Evolutionary conservation across 2,329 filamentous ascomycete species (phyloP), one percentile per base, ranked within the genome.

Genomic region (Pseudogymnoascus sp.): DNA sequence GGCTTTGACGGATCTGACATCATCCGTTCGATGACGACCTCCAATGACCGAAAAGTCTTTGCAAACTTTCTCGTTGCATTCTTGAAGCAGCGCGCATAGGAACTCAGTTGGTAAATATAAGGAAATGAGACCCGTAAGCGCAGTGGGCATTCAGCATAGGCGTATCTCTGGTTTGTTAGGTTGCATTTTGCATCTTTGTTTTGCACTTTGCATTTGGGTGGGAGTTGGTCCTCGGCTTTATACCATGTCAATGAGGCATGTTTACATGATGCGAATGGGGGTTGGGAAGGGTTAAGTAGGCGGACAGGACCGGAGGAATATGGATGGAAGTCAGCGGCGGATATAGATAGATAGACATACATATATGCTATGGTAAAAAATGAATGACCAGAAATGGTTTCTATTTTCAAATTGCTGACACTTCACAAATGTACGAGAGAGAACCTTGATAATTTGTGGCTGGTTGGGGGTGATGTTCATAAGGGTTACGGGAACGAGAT

Each of bases 1-100:
- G 88, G 88, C 0, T 81, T 88, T 23, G 82, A 85, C 62, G 85
- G 84, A 7, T 78, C 78, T 21, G 84, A 84, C 62, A 88, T 87
- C 69, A 73, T 89, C 66, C 78, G 80, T 66, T 78, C 78, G 42
- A 76, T 89, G 75, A 85, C 83, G 1, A 84, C 82, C 18, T 80
- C 81, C 10, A 78, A 77, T 14, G 85, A 88, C 68, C 82, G 81
- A 67, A 88, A 87, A 69, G 77, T 78, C 0, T 85, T 90, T 64
- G 81, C 86, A 16, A 79, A 81, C 44, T 93, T 90, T 70, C 76
- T 93, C 53, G 79, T 83, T 67, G 78, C 77, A 10, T 78, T 89
- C 44, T 70, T 86, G 62, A 85, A 81, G 73, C 69, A 71, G 60
- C 67, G 69, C 34, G 66, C 62, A 36, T 64, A 60, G 61, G 28